Percentiles rank a stretch among this genome's conserved stretches.
Conservation (phyloP, 805 yeast species). For the Wickerhamomyces bisporus region DNA sequence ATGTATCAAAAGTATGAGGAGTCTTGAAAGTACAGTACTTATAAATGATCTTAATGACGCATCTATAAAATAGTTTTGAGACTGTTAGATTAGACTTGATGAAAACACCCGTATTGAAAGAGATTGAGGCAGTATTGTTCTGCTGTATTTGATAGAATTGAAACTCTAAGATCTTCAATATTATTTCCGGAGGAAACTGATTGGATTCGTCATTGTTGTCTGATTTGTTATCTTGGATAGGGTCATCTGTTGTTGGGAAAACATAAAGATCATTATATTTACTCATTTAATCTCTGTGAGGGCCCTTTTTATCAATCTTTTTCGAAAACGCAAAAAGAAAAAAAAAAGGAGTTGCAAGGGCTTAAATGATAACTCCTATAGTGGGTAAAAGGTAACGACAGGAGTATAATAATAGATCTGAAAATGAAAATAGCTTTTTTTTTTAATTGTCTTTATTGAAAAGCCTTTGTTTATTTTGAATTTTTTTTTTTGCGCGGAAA, state of each 20-base stretch:
- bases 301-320: background rate
- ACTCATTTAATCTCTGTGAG: background rate
- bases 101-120: slow-evolving; percentile 47
- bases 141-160: slow-evolving; percentile 45
- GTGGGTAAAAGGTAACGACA: no score
- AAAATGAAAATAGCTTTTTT: no score
- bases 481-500: no score
- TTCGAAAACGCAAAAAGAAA: background rate
- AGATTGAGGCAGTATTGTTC: slow-evolving; percentile 45
- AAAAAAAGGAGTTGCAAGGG: background rate
- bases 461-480: no score
- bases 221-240: background rate
- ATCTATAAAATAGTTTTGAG: slow-evolving; percentile 51
- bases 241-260: background rate
- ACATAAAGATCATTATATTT: slow-evolving; percentile 1
- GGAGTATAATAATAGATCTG: no score
- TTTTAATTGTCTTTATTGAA: no score
- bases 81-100: slow-evolving; percentile 49
- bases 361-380: no score
- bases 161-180: slow-evolving; percentile 48
- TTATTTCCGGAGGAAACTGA: slow-evolving; percentile 48
- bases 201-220: background rate
- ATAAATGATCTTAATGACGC: slow-evolving; percentile 54
- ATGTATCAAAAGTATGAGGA: slow-evolving; percentile 73
- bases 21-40: slow-evolving; percentile 70